phyloP scores from a whole-genome alignment of 2,329 filamentous ascomycete species.

The Epichloe typhina region DNA sequence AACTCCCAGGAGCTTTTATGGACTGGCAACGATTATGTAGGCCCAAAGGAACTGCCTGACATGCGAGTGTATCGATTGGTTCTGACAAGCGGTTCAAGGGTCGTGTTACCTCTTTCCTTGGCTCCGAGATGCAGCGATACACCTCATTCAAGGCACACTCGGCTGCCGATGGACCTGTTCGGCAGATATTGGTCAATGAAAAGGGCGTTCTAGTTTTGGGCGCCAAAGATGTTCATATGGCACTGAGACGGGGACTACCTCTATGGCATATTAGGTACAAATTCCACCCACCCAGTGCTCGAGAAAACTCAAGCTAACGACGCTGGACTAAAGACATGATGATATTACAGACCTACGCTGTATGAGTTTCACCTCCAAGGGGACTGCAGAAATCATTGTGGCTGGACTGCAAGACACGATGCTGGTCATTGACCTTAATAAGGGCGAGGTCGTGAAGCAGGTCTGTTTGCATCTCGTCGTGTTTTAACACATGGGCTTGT shows the following conservation, averaged over 20 bases:
- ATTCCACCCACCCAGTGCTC: neutral
- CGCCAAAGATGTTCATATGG: conserved; percentile 73
- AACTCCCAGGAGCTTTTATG: conserved; percentile 80
- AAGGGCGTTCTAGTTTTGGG: conserved; percentile 82
- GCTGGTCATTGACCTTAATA: conserved; percentile 60
- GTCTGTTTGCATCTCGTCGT: conserved; percentile 18
- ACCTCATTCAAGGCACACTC: conserved; percentile 78
- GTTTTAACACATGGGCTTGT: too few species aligned
- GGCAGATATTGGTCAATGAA: conserved; percentile 83
- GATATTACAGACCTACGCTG: conserved; percentile 81
- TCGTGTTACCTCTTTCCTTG: conserved; percentile 77
- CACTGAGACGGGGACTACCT: conserved; percentile 66
- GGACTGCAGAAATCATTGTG: conserved; percentile 69
- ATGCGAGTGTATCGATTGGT: neutral
- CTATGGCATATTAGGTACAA: conserved; percentile 73
- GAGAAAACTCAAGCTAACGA: neutral
- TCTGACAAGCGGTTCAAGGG: conserved; percentile 44
- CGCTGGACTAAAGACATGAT: conserved; percentile 35
- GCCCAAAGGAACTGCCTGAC: conserved; percentile 17
- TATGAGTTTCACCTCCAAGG: conserved; percentile 89
- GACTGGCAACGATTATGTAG: conserved; percentile 81
- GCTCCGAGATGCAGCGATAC: conserved; percentile 73
- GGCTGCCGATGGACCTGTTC: conserved; percentile 61
- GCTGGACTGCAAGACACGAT: conserved; percentile 79
- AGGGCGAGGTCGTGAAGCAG: conserved; percentile 59